phyloP scores from a whole-genome alignment of 2,329 filamentous ascomycete genomes.

The Claviceps sorghi region DNA sequence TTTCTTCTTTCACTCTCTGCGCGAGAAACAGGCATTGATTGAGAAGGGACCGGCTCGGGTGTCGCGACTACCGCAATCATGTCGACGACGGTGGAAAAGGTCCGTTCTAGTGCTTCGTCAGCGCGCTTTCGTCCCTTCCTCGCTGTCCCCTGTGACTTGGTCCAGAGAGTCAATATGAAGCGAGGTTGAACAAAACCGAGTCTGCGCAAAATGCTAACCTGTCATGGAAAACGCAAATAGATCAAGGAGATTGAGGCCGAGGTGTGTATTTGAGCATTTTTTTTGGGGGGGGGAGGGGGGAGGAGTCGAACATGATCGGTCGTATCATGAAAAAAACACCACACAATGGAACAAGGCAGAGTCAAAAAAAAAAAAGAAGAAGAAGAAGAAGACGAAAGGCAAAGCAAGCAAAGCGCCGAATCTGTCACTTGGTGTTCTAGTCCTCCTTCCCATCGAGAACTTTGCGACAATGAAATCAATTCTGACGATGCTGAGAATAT shows the following conservation, averaged over 20 bases:
- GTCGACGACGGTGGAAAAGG: constrained; percentile 97
- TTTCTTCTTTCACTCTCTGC: no score
- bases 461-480: neutral
- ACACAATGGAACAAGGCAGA: no score
- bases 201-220: constrained; percentile 19
- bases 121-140: no score
- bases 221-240: constrained; percentile 32
- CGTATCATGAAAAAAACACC: neutral
- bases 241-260: constrained; percentile 96
- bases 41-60: neutral
- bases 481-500: neutral
- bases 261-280: constrained; percentile 36
- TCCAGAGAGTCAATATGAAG: no score
- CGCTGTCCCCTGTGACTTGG: no score
- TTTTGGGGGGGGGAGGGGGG: no score
- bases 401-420: neutral
- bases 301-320: no score
- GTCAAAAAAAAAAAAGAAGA: neutral
- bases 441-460: neutral
- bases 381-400: no score
- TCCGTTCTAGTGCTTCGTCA: no score
- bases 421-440: neutral
- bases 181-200: no score
- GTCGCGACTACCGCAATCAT: constrained; percentile 40
- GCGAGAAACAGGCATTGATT: neutral